Base-by-base conservation (phyloP, 805 yeast species). In the Myxozyma udenii region DNA sequence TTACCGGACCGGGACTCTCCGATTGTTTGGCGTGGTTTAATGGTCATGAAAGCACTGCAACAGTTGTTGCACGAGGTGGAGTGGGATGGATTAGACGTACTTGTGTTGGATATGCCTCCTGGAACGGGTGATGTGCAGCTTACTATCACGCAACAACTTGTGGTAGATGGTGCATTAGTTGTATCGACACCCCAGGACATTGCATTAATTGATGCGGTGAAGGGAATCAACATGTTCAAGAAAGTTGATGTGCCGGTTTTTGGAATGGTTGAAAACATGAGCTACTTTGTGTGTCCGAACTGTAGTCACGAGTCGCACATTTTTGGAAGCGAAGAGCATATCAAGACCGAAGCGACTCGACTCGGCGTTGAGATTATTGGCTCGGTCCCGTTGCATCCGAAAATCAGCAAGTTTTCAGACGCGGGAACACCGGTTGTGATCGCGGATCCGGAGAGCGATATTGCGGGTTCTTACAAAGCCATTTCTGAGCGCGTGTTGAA, bases 71-170 rank as follows among this genome's bases (percentile, higher is more conserved):
- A 84, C 61, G 95, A 87, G 48, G 95, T 87, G 1, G 78, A 81
- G 41, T 87, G 95, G 95, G 71, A 73, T 24, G 57, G 56, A 9
- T 64, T 87, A 40, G 95, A 87, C 64, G 75, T 81, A 21, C 70
- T 87, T 43, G 83, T 87, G 1, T 71, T 87, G 9, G 95, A 87
- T 61, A 78, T 87, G 85, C 95, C 95, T 0, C 95, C 95, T 0
- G 95, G 95, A 2, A 87, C 95, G 0, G 95, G 95, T 18, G 95
- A 87, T 64, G 83, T 86, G 0, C 95, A 87, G 62, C 72, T 87
- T 48, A 84, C 95, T 0, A 73, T 87, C n/a, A 81, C 88, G 24
- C 95, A 87, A 66, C 84, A 81, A 61, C 66, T 85, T n/a, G 75
- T 76, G 41, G 78, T 87, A 0, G 85, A 82, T 61, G 95, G 95